These are phyloP conservation scores for Penicillium psychrosexuale DNA, from an alignment of 2,329 filamentous ascomycete species.

Conservation along the genomic window DNA sequence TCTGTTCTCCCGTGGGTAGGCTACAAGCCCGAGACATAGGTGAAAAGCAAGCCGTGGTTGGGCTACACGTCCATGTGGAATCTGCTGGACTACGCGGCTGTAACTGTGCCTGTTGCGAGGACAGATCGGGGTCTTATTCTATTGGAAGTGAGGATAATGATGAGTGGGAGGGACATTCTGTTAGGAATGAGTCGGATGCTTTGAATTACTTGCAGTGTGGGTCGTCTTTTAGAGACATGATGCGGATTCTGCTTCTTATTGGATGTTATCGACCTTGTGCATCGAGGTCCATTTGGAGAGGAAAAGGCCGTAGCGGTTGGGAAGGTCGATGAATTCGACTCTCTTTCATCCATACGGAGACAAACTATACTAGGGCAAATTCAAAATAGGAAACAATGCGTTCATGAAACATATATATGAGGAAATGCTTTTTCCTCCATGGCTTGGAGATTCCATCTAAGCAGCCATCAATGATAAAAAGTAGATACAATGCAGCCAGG, in stretches of 20 bases:
- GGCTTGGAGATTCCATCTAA: constrained; percentile 1
- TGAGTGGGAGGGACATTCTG: constrained; percentile 31
- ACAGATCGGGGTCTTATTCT: constrained; percentile 37
- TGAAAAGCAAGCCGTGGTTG: constrained; percentile 31
- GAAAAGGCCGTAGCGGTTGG: no score
- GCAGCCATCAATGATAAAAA: constrained; percentile 4
- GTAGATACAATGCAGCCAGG: constrained; percentile 10
- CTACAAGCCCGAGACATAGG: constrained; percentile 30
- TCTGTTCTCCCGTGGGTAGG: constrained; percentile 30
- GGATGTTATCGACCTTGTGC: constrained; percentile 32
- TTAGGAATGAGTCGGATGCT: constrained; percentile 48
- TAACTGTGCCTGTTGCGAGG: constrained; percentile 41
- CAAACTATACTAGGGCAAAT: constrained; percentile 1
- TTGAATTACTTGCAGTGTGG: constrained; percentile 39
- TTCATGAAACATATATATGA: constrained; percentile 1
- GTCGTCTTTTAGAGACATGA: no score
- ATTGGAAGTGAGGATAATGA: constrained; percentile 38
- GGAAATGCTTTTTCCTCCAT: neutral
- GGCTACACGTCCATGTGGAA: constrained; percentile 39
- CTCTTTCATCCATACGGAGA: no score
- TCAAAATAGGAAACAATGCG: constrained; percentile 1
- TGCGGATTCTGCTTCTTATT: neutral
- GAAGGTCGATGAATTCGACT: no score
- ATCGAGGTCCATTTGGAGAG: no score
- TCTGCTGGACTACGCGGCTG: constrained; percentile 33